These are phyloP conservation scores for Pythium vanterpoolii DNA, from an alignment of 352 stramenopile species.

Conservation along the genomic window DNA sequence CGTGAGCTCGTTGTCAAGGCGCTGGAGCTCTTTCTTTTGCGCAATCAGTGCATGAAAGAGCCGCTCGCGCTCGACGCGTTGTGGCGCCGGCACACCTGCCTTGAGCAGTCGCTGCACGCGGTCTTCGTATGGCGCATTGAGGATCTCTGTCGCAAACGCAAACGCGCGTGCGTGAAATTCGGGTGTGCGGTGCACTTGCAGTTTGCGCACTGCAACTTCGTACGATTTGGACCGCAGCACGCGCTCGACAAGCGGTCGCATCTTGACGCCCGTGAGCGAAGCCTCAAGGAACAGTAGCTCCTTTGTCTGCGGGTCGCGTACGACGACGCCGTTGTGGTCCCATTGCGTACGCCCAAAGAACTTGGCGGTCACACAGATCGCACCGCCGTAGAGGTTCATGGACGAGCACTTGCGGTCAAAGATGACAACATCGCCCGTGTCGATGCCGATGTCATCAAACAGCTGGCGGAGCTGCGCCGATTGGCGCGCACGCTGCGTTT, in stretches of 20 bases:
- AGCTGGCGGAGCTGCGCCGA: slow-evolving; percentile 28
- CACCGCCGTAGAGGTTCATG: slow-evolving; percentile 76
- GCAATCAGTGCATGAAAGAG: slow-evolving; percentile 66
- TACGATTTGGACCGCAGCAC: slow-evolving; percentile 65
- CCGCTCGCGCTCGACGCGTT: slow-evolving; percentile 63
- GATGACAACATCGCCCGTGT: slow-evolving; percentile 77
- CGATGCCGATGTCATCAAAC: slow-evolving; percentile 47
- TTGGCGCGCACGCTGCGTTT: slow-evolving; percentile 11
- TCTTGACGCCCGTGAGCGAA: slow-evolving; percentile 76
- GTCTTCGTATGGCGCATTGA: slow-evolving; percentile 80
- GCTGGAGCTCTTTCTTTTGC: slow-evolving; percentile 60
- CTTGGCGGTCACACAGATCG: slow-evolving; percentile 79
- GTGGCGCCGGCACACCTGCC: slow-evolving; percentile 64
- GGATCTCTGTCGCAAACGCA: slow-evolving; percentile 54
- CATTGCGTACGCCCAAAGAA: slow-evolving; percentile 78
- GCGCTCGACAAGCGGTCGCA: slow-evolving; percentile 75
- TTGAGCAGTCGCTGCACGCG: slow-evolving; percentile 73
- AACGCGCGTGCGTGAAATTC: slow-evolving; percentile 58
- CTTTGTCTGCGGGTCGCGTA: slow-evolving; percentile 39
- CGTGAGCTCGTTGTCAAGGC: slow-evolving; percentile 57
- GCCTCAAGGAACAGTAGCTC: slow-evolving; percentile 75
- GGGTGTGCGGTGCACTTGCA: slow-evolving; percentile 60
- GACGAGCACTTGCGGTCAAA: slow-evolving; percentile 75
- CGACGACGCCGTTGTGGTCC: slow-evolving; percentile 85
- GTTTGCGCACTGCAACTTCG: slow-evolving; percentile 67